phyloP scores from a whole-genome alignment of 371 early-diverging fungal genomes.

The Apophysomyces variabilis region DNA sequence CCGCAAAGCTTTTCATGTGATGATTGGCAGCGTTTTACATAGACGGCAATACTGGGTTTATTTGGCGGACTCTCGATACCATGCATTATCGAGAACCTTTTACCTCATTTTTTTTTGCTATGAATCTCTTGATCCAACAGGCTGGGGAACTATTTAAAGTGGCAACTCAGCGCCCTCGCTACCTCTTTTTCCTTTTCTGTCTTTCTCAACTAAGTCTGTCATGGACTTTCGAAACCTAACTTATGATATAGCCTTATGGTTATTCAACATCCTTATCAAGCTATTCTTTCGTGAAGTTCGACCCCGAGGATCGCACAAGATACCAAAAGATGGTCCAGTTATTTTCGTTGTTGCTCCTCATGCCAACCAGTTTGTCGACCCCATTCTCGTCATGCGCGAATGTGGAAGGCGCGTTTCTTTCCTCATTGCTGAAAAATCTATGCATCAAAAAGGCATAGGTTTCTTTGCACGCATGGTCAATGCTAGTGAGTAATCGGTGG shows the following conservation, averaged over 20 bases:
- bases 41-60: background rate
- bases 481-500: slow-evolving; percentile 58
- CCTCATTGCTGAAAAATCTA: slow-evolving; percentile 86
- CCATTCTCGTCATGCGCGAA: slow-evolving; percentile 83
- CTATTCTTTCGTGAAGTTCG: slow-evolving; percentile 91
- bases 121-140: background rate
- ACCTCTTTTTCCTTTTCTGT: background rate
- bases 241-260: slow-evolving; percentile 49
- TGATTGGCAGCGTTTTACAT: slow-evolving; percentile 6
- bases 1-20: background rate
- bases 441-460: slow-evolving; percentile 86
- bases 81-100: background rate
- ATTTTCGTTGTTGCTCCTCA: slow-evolving; percentile 97
- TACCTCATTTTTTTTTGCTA: background rate
- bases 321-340: slow-evolving; percentile 87
- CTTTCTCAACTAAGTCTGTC: background rate
- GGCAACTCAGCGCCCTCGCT: slow-evolving; percentile 2
- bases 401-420: slow-evolving; percentile 84
- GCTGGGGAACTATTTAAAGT: background rate
- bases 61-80: background rate
- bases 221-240: slow-evolving; percentile 20
- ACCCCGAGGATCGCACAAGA: slow-evolving; percentile 83
- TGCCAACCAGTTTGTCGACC: slow-evolving; percentile 98
- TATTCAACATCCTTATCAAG: slow-evolving; percentile 71
- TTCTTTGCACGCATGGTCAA: slow-evolving; percentile 73